Percentiles rank a stretch among this genome's conserved stretches.
phyloP scores from a whole-genome alignment of 2,329 filamentous ascomycete species.

The Bipolaris sorokiniana region DNA sequence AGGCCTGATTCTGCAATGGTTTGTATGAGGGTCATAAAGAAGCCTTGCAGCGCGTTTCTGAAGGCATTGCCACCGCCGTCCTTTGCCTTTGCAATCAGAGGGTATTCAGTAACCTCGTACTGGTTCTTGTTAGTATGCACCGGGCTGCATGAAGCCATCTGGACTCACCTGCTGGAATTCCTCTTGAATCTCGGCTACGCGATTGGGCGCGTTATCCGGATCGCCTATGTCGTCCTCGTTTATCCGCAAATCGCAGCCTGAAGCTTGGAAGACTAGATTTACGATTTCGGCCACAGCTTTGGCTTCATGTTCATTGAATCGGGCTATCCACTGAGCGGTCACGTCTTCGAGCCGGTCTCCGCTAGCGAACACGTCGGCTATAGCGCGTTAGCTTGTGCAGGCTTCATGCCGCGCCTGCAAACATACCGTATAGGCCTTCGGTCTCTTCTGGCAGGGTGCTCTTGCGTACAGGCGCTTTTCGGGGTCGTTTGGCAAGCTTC shows the following conservation, averaged over 20 bases:
- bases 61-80: conserved; percentile 78
- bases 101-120: conserved; percentile 87
- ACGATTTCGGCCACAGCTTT: conserved; percentile 63
- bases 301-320: conserved; percentile 62
- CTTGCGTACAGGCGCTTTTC: conserved; percentile 59
- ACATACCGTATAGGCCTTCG: conserved; percentile 63
- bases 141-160: not conserved
- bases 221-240: conserved; percentile 85
- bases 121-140: conserved; percentile 40
- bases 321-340: conserved; percentile 63
- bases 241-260: conserved; percentile 81
- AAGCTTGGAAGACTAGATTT: conserved; percentile 68
- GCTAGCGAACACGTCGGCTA: conserved; percentile 66
- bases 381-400: conserved; percentile 28
- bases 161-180: conserved; percentile 76
- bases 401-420: not conserved
- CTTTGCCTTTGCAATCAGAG: conserved; percentile 81
- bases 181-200: conserved; percentile 82
- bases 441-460: conserved; percentile 58
- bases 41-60: conserved; percentile 75
- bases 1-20: conserved; percentile 81
- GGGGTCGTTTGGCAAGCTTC: conserved; percentile 49
- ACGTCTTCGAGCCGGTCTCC: conserved; percentile 62
- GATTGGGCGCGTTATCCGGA: conserved; percentile 81
- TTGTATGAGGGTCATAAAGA: conserved; percentile 77